Evolutionary conservation across 495 filamentous ascomycete genomes (phyloP).

Genomic region (Hyaloscypha hepaticicola): DNA sequence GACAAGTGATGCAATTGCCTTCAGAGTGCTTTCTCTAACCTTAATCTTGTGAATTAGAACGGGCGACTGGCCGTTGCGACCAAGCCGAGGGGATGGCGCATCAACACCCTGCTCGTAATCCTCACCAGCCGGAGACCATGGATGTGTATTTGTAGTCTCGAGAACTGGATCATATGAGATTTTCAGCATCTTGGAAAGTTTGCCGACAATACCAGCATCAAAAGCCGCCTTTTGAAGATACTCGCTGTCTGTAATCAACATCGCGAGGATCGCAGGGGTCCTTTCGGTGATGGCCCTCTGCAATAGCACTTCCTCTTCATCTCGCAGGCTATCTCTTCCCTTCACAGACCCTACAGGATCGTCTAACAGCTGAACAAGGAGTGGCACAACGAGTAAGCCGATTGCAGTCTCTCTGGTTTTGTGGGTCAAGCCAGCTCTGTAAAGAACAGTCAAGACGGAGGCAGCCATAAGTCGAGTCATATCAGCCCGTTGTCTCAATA

Average conservation of each 20-base stretch:
- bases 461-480: slow-evolving; percentile 75
- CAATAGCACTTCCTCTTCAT: slow-evolving; percentile 36
- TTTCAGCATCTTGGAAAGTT: slow-evolving; percentile 74
- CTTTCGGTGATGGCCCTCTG: slow-evolving; percentile 62
- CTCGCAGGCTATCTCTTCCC: slow-evolving; percentile 31
- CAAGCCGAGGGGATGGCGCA: slow-evolving; percentile 41
- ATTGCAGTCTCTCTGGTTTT: slow-evolving; percentile 62
- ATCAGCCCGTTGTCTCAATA: slow-evolving; percentile 61
- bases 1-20: slow-evolving; percentile 74
- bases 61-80: slow-evolving; percentile 59
- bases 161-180: slow-evolving; percentile 53
- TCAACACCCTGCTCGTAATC: slow-evolving; percentile 34
- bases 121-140: slow-evolving; percentile 41
- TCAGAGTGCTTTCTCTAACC: slow-evolving; percentile 74
- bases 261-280: slow-evolving; percentile 71
- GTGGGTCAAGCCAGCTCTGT: slow-evolving; percentile 63
- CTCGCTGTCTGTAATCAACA: slow-evolving; percentile 72
- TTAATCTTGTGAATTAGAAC: slow-evolving; percentile 70
- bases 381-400: slow-evolving; percentile 66
- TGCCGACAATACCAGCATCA: slow-evolving; percentile 73
- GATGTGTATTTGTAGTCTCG: slow-evolving; percentile 38
- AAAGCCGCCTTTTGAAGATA: slow-evolving; percentile 78
- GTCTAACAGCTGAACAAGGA: slow-evolving; percentile 68
- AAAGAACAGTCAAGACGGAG: slow-evolving; percentile 73
- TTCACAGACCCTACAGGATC: slow-evolving; percentile 36